phyloP scores from a whole-genome alignment of 2,329 filamentous ascomycete genomes.

The Fusarium sambucinum region DNA sequence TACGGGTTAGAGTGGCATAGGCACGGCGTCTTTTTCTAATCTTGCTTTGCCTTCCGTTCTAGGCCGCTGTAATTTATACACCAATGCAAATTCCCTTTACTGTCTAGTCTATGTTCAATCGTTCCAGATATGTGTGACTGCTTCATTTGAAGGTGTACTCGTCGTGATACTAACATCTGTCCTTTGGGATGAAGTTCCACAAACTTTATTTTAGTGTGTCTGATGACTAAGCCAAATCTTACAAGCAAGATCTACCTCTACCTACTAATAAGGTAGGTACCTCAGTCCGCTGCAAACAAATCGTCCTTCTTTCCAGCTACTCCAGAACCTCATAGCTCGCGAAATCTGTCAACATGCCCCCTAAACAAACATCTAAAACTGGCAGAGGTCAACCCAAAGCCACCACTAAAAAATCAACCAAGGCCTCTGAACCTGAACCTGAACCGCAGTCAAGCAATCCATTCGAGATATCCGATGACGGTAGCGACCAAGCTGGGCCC shows the following conservation, averaged over 20 bases:
- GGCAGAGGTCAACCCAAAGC: constrained; percentile 55
- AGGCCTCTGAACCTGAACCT: constrained; percentile 42
- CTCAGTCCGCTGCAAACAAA: neutral
- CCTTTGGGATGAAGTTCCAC: neutral
- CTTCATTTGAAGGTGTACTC: neutral
- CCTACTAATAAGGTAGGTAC: neutral
- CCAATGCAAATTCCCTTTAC: constrained; percentile 67
- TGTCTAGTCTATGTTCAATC: constrained; percentile 12
- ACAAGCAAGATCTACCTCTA: neutral
- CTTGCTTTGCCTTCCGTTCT: constrained; percentile 61
- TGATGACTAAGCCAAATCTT: constrained; percentile 32
- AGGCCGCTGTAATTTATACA: constrained; percentile 74
- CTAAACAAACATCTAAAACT: constrained; percentile 54
- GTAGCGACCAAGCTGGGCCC: constrained; percentile 22
- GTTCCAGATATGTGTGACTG: neutral
- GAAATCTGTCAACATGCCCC: constrained; percentile 54
- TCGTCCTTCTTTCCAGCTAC: neutral
- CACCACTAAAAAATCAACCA: constrained; percentile 42
- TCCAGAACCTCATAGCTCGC: neutral
- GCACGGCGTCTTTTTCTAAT: constrained; percentile 61
- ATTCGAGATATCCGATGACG: constrained; percentile 54
- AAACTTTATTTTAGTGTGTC: neutral
- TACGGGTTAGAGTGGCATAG: constrained; percentile 64
- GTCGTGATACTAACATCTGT: neutral
- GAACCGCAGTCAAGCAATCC: constrained; percentile 52